These are phyloP conservation scores for Exophiala viscosa DNA, from an alignment of 2,329 filamentous ascomycete species.

Conservation along the genomic window DNA sequence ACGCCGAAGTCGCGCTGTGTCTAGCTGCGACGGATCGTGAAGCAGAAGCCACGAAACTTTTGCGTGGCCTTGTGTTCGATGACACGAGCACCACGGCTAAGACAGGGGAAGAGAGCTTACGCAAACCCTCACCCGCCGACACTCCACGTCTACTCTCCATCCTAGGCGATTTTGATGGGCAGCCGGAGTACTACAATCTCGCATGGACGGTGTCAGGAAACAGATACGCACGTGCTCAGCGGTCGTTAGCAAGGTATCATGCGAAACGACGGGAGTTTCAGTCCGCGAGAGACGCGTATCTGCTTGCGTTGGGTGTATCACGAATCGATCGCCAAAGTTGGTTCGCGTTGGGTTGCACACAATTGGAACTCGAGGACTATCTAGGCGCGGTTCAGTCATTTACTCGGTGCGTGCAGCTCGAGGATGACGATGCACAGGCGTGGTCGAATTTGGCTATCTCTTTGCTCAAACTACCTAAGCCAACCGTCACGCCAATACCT, in stretches of 20 bases:
- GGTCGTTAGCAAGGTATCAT: constrained; percentile 77
- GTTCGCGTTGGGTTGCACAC: constrained; percentile 86
- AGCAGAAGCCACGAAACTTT: constrained; percentile 72
- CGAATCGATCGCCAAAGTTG: constrained; percentile 78
- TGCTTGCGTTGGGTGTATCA: constrained; percentile 72
- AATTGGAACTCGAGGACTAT: constrained; percentile 72
- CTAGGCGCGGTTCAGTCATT: constrained; percentile 79
- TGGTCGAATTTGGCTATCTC: constrained; percentile 94
- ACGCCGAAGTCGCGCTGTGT: constrained; percentile 92
- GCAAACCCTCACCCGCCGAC: constrained; percentile 67
- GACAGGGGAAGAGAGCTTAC: constrained; percentile 53
- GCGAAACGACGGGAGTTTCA: constrained; percentile 62
- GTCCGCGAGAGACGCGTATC: constrained; percentile 73
- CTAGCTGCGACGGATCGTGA: constrained; percentile 75
- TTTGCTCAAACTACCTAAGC: constrained; percentile 55
- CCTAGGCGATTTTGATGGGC: constrained; percentile 78
- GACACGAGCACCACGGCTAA: constrained; percentile 50
- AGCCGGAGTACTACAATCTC: constrained; percentile 70
- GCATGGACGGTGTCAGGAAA: constrained; percentile 82
- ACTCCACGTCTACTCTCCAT: constrained; percentile 90
- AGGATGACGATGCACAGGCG: constrained; percentile 83
- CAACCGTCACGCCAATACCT: constrained; percentile 29
- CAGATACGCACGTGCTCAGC: constrained; percentile 81
- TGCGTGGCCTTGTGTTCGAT: constrained; percentile 76
- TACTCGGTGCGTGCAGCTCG: constrained; percentile 73